These are phyloP conservation scores for Dentiscutata heterogama DNA, from an alignment of 371 early-diverging fungal species.

Conservation along the genomic window DNA sequence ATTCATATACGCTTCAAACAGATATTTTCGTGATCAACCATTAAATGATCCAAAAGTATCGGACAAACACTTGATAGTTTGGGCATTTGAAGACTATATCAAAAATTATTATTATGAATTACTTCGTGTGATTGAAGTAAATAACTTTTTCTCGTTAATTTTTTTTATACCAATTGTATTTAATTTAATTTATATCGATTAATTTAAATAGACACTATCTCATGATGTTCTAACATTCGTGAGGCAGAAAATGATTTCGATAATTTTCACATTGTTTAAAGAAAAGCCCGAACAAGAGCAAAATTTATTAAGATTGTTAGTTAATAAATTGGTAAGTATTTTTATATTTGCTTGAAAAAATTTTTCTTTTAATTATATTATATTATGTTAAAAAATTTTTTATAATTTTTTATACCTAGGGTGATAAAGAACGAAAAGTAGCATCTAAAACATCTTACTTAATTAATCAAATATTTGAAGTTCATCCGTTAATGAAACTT, in stretches of 20 bases:
- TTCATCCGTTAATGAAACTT: slow-evolving; percentile 89
- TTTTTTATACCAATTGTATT: background rate
- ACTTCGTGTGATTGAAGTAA: slow-evolving; percentile 82
- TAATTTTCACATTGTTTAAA: slow-evolving; percentile 80
- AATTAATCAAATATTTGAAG: slow-evolving; percentile 77
- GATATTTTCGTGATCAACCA: slow-evolving; percentile 91
- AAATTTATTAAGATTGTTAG: slow-evolving; percentile 88
- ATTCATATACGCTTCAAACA: background rate
- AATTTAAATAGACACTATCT: slow-evolving; percentile 66
- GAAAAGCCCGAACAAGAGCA: slow-evolving; percentile 96
- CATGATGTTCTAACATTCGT: slow-evolving; percentile 89
- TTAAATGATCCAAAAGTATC: slow-evolving; percentile 68
- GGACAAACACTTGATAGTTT: slow-evolving; percentile 80
- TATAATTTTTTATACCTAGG: slow-evolving; percentile 59
- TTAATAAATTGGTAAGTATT: slow-evolving; percentile 82
- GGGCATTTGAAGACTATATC: slow-evolving; percentile 94
- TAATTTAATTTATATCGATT: background rate
- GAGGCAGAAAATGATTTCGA: slow-evolving; percentile 78
- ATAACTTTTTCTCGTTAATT: background rate
- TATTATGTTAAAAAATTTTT: background rate
- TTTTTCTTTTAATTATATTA: no score
- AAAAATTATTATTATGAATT: slow-evolving; percentile 92
- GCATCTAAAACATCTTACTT: slow-evolving; percentile 86
- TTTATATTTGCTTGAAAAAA: background rate
- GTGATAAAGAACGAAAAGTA: slow-evolving; percentile 90